These are phyloP conservation scores for Penicillium polonicum DNA, from an alignment of 2,329 filamentous ascomycete species.

Conservation along the genomic window DNA sequence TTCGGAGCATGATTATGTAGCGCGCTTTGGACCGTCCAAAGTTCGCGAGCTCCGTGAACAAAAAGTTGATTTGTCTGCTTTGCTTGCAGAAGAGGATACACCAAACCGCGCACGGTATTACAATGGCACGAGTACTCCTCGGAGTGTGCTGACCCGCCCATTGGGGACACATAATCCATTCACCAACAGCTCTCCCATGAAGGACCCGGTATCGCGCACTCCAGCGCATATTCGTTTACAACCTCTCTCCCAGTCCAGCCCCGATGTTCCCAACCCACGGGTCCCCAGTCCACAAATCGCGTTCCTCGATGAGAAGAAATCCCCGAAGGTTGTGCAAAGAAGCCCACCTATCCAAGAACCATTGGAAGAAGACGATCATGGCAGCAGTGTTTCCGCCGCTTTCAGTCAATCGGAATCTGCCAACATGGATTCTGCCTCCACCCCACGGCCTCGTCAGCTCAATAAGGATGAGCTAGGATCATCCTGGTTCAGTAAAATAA, in stretches of 20 bases:
- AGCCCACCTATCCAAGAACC: constrained; percentile 1
- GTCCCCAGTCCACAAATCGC: background rate
- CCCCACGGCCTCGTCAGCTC: constrained; percentile 22
- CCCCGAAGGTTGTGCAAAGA: background rate
- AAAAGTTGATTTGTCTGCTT: constrained; percentile 35
- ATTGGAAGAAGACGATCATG: constrained; percentile 10
- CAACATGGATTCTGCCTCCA: constrained; percentile 20
- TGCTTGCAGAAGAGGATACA: constrained; percentile 35
- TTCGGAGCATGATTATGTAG: constrained; percentile 27
- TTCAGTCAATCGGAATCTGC: constrained; percentile 15
- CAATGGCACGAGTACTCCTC: constrained; percentile 35
- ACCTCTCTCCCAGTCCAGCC: constrained; percentile 28
- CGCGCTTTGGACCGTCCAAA: constrained; percentile 33
- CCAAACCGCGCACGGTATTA: constrained; percentile 40
- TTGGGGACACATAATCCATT: constrained; percentile 15
- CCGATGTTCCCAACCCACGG: constrained; percentile 9
- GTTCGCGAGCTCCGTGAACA: constrained; percentile 36
- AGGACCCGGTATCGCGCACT: constrained; percentile 18
- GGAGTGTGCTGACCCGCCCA: constrained; percentile 21
- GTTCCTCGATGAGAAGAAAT: background rate
- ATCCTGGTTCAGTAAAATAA: constrained; percentile 41
- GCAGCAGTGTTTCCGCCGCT: constrained; percentile 10
- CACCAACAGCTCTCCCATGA: constrained; percentile 14
- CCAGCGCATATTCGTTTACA: constrained; percentile 24
- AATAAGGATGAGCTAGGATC: constrained; percentile 26